A percentile compares a stretch with the other conserved stretches of the same genome.
These are phyloP conservation scores for Symbiodinium natans DNA, from an alignment of 73 alveolate species.

Conservation along the genomic window DNA sequence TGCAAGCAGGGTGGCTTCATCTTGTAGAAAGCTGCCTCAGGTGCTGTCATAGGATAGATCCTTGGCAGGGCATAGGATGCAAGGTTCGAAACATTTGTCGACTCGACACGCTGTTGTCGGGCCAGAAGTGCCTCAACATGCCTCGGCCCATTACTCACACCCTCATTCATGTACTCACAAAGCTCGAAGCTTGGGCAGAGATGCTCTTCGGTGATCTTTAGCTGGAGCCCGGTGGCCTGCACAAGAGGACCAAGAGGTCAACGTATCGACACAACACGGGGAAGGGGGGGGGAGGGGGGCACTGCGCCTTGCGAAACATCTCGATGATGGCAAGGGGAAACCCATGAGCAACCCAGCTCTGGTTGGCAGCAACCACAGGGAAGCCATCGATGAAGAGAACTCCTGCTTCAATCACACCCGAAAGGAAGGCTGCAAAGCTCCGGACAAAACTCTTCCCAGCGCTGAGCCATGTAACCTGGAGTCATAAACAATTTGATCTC, in stretches of 20 bases:
- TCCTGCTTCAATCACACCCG: no score
- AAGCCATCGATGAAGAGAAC: constrained; percentile 51
- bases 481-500: no score
- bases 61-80: background rate
- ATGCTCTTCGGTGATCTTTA: constrained; percentile 5
- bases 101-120: no score
- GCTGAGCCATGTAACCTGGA: no score
- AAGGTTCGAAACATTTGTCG: no score
- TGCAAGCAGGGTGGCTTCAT: no score
- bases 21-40: background rate
- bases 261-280: background rate
- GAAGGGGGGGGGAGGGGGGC: no score
- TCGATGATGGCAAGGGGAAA: constrained; percentile 33
- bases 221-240: constrained; percentile 63
- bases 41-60: constrained; percentile 1
- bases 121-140: no score
- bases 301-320: constrained; percentile 30
- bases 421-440: no score
- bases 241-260: background rate
- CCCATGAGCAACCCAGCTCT: constrained; percentile 38
- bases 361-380: constrained; percentile 52
- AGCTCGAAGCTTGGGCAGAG: background rate
- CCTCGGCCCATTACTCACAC: no score
- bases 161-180: no score
- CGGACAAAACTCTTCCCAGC: no score